phyloP scores from a whole-genome alignment of 371 early-diverging fungal genomes.

The Blastocladiella emersonii region DNA sequence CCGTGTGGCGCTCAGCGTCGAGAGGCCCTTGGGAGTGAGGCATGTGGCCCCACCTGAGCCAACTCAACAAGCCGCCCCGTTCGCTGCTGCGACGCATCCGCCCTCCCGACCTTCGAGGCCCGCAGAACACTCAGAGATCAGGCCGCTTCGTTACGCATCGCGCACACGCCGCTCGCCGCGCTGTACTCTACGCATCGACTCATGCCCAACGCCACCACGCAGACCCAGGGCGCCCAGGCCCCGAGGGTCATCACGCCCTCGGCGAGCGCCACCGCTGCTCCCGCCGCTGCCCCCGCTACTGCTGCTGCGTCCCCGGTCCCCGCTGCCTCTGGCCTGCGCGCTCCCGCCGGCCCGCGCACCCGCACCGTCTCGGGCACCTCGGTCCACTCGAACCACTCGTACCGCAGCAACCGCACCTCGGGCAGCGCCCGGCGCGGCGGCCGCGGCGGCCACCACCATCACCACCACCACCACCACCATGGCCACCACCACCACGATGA shows the following conservation, averaged over 20 bases:
- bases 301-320: neutral
- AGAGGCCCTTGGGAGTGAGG: too few species aligned
- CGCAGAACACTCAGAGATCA: too few species aligned
- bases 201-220: neutral
- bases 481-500: too few species aligned
- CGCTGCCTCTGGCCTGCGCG: neutral
- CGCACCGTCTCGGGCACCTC: neutral
- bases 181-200: too few species aligned
- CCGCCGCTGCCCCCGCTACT: neutral
- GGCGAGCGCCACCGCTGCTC: neutral
- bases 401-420: neutral
- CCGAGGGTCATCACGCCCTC: too few species aligned
- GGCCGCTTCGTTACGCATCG: too few species aligned
- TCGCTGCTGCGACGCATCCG: too few species aligned
- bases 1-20: too few species aligned
- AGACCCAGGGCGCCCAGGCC: neutral
- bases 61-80: too few species aligned
- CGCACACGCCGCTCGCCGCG: too few species aligned
- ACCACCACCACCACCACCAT: neutral
- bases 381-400: neutral
- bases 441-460: neutral
- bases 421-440: neutral
- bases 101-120: too few species aligned
- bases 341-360: neutral
- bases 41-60: too few species aligned